These are phyloP conservation scores for Cetradonia linearis DNA, from an alignment of 495 filamentous ascomycete genomes.

Conservation along the genomic window DNA sequence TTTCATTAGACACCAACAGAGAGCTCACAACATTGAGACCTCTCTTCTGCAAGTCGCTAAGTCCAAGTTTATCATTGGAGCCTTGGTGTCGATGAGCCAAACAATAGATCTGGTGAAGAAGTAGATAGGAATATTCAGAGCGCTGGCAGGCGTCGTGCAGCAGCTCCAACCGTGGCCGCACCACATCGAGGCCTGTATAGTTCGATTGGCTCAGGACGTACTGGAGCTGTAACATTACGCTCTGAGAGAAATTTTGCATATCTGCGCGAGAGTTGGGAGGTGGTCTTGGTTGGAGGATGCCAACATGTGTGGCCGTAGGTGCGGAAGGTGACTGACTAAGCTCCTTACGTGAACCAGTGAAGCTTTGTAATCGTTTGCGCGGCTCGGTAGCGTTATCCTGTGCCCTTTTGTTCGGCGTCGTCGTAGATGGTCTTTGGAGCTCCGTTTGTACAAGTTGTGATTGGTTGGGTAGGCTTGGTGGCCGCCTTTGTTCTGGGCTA, in stretches of 20 bases:
- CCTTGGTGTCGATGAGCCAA: constrained; percentile 25
- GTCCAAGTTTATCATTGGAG: constrained; percentile 10
- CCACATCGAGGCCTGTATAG: constrained; percentile 24
- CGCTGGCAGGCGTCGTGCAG: constrained; percentile 45
- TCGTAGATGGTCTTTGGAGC: neutral
- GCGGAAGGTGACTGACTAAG: neutral
- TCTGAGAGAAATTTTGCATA: neutral
- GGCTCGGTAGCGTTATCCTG: constrained; percentile 10
- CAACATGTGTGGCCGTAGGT: neutral
- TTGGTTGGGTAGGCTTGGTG: neutral
- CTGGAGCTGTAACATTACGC: constrained; percentile 1
- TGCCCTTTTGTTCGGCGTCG: constrained; percentile 4
- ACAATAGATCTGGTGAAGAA: constrained; percentile 60
- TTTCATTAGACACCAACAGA: constrained; percentile 32
- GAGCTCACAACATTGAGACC: constrained; percentile 29
- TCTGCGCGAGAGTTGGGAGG: neutral
- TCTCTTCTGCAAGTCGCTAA: constrained; percentile 16
- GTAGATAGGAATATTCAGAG: constrained; percentile 53
- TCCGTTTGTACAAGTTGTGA: neutral
- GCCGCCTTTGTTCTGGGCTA: neutral
- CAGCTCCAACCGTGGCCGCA: constrained; percentile 45
- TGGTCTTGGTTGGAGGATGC: neutral
- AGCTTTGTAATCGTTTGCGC: constrained; percentile 12
- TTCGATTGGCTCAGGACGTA: neutral
- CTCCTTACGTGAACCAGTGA: neutral